phyloP scores from a whole-genome alignment of 148 eudicot genomes.

The Suaeda aralocaspica region DNA sequence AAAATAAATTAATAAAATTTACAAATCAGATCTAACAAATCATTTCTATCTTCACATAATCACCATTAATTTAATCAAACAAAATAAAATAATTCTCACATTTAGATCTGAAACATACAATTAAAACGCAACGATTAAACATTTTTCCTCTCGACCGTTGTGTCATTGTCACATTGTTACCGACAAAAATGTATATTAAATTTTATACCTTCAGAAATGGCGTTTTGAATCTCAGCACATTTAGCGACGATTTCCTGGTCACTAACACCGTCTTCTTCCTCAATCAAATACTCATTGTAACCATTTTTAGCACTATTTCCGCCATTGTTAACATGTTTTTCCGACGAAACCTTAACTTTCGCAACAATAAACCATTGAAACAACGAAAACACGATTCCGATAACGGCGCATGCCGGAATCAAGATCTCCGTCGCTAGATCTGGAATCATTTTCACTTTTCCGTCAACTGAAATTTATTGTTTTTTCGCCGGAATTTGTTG shows the following conservation, averaged over 20 bases:
- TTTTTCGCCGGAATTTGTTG: too few relatives aligned
- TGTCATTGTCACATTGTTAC: too few relatives aligned
- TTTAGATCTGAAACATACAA: conserved; percentile 16
- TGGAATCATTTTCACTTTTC: conserved; percentile 43
- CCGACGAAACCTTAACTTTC: conserved; percentile 48
- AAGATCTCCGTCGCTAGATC: conserved; percentile 62
- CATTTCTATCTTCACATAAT: neutral
- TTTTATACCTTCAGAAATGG: conserved; percentile 69
- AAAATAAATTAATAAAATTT: neutral
- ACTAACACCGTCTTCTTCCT: conserved; percentile 66
- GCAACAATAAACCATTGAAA: conserved; percentile 63
- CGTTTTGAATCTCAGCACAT: conserved; percentile 76
- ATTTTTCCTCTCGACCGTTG: too few relatives aligned
- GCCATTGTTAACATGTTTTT: conserved; percentile 27
- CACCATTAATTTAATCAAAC: neutral
- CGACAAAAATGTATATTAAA: neutral
- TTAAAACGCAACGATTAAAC: neutral
- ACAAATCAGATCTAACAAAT: conserved; percentile 11
- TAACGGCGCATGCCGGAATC: conserved; percentile 66
- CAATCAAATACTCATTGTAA: conserved; percentile 47
- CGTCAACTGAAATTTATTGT: conserved; percentile 13
- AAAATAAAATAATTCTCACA: neutral
- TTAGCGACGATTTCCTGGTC: conserved; percentile 51
- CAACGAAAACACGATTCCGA: conserved; percentile 66
- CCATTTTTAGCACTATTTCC: conserved; percentile 44